These are phyloP conservation scores for Dionaea muscipula DNA, from an alignment of 179 eudicot species.

Conservation along the genomic window DNA sequence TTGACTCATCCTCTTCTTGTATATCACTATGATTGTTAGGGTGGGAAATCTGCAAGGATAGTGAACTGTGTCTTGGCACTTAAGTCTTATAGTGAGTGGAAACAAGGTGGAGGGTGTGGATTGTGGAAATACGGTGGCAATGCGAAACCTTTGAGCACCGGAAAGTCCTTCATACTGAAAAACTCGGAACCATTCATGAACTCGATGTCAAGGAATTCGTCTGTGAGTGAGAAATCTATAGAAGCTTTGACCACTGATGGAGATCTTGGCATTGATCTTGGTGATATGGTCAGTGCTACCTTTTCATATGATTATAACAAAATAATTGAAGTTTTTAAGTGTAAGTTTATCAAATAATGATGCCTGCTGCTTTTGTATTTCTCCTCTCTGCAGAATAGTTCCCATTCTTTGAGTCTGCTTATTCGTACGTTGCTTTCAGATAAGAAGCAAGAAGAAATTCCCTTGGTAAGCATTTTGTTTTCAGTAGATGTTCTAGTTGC, in stretches of 20 bases:
- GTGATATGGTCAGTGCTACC: constrained; percentile 35
- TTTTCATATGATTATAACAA: constrained; percentile 1
- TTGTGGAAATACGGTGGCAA: constrained; percentile 63
- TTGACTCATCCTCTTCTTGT: neutral
- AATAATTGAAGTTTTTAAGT: neutral
- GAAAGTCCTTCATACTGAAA: constrained; percentile 47
- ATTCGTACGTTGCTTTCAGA: constrained; percentile 65
- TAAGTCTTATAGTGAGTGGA: constrained; percentile 72
- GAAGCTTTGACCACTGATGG: constrained; percentile 23
- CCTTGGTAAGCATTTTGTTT: constrained; percentile 42
- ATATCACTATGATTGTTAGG: constrained; percentile 30
- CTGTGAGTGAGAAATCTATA: constrained; percentile 42
- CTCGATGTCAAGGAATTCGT: constrained; percentile 45
- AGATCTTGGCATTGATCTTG: constrained; percentile 32
- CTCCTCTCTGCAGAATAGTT: constrained; percentile 11
- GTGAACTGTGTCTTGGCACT: constrained; percentile 74
- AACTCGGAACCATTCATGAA: constrained; percentile 70
- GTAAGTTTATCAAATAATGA: neutral
- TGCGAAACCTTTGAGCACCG: constrained; percentile 29
- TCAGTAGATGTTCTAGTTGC: neutral
- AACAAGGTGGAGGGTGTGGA: constrained; percentile 63
- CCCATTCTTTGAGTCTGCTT: constrained; percentile 62
- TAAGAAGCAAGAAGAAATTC: constrained; percentile 86
- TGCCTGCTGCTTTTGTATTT: neutral
- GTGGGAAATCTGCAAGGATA: constrained; percentile 79